Evolutionary conservation across 495 filamentous ascomycete genomes (phyloP).

Genomic region (Filosporella fistucella): DNA sequence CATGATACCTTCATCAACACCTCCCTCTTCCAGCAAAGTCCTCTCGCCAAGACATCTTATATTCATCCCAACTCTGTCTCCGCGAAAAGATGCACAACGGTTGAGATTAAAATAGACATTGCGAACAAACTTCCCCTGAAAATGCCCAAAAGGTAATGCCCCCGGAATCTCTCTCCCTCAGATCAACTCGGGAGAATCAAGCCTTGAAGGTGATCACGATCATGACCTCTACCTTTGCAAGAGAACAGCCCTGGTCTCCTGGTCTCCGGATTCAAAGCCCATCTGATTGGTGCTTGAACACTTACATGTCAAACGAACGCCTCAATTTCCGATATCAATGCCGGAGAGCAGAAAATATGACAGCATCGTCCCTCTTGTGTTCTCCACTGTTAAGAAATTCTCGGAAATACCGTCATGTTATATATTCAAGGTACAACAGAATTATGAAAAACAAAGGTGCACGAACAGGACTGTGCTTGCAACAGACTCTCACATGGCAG

Average conservation of each 20-base stretch:
- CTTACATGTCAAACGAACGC: slow-evolving; percentile 19
- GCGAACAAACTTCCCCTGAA: neutral
- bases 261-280: neutral
- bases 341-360: slow-evolving; percentile 3
- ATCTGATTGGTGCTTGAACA: slow-evolving; percentile 14
- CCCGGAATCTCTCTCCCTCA: neutral
- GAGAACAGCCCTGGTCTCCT: neutral
- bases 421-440: no score
- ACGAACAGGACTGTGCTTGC: no score
- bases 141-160: neutral
- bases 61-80: no score
- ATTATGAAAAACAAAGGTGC: no score
- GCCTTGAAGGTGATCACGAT: neutral
- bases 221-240: neutral
- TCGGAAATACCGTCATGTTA: no score
- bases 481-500: no score
- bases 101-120: neutral
- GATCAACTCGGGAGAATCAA: neutral
- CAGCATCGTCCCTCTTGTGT: no score
- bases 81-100: no score
- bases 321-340: slow-evolving; percentile 24
- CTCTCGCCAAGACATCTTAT: no score
- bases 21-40: no score
- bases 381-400: no score
- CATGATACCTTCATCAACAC: no score